phyloP scores from a whole-genome alignment of 108 stramenopile genomes.

The Nitzschia palea region DNA sequence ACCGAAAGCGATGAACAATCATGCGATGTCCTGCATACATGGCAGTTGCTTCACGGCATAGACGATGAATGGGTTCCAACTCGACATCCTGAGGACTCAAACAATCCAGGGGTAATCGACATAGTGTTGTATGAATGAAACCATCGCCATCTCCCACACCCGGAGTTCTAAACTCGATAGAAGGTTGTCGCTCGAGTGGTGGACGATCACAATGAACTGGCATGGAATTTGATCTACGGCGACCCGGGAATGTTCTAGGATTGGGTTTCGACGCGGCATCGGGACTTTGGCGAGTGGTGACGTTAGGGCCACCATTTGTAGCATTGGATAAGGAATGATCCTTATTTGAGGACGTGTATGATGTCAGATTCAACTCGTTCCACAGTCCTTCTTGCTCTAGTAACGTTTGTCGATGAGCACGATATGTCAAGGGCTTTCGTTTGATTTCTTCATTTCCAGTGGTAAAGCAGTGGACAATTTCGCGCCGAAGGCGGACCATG shows the following conservation, averaged over 20 bases:
- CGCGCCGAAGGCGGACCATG: slow-evolving; percentile 44
- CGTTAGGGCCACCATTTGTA: no score
- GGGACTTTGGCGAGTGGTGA: no score
- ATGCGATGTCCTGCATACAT: slow-evolving; percentile 62
- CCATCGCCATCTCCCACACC: slow-evolving; percentile 58
- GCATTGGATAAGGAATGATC: no score
- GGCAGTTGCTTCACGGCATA: slow-evolving; percentile 58
- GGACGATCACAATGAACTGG: not conserved
- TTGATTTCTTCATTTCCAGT: slow-evolving; percentile 40
- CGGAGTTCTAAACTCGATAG: slow-evolving; percentile 53
- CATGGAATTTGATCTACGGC: no score
- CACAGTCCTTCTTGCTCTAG: not conserved
- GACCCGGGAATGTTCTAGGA: no score
- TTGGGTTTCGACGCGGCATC: no score
- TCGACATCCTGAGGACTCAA: slow-evolving; percentile 47
- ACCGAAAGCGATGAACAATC: slow-evolving; percentile 52
- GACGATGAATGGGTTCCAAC: slow-evolving; percentile 48
- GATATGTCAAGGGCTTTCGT: slow-evolving; percentile 46
- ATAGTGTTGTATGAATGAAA: slow-evolving; percentile 65
- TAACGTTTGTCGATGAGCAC: slow-evolving; percentile 10
- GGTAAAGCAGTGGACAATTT: slow-evolving; percentile 61
- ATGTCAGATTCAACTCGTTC: no score
- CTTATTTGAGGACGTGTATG: no score
- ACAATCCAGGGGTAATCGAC: slow-evolving; percentile 56
- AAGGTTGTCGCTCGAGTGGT: slow-evolving; percentile 22